A percentile compares a stretch with the other conserved stretches of the same genome.
These are phyloP conservation scores for Adiantum capillusveneris DNA, from an alignment of 75 land plant species.

Conservation along the genomic window DNA sequence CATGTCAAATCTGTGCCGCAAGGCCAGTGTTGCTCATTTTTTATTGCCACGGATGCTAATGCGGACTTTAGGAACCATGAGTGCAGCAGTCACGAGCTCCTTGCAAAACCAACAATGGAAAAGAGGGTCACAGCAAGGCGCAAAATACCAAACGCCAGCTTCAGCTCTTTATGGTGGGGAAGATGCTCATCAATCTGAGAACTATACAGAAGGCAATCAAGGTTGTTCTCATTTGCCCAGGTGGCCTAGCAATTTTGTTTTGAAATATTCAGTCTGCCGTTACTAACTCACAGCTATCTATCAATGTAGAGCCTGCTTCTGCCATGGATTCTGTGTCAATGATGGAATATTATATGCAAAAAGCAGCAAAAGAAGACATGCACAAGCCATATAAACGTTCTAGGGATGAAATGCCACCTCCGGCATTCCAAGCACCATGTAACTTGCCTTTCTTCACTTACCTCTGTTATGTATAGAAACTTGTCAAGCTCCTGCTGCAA, in stretches of 20 bases:
- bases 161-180: constrained; percentile 72
- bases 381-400: constrained; percentile 57
- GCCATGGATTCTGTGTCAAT: constrained; percentile 83
- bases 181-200: constrained; percentile 9
- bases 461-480: too few species aligned
- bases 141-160: constrained; percentile 82
- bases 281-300: neutral
- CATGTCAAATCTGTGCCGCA: too few species aligned
- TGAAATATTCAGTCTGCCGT: neutral
- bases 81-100: constrained; percentile 17
- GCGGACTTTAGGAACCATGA: constrained; percentile 9
- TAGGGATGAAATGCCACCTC: constrained; percentile 97
- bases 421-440: constrained; percentile 50
- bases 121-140: constrained; percentile 24
- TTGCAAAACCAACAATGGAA: constrained; percentile 26
- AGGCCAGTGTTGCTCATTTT: neutral
- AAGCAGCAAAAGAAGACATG: constrained; percentile 92
- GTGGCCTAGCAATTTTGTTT: neutral
- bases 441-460: neutral
- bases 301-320: constrained; percentile 23
- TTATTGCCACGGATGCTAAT: neutral
- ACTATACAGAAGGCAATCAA: too few species aligned
- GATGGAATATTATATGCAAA: constrained; percentile 99
- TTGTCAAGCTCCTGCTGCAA: too few species aligned
- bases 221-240: neutral